Base-by-base conservation (phyloP, 345 rosid species). In the Bruguiera gymnorhiza region DNA sequence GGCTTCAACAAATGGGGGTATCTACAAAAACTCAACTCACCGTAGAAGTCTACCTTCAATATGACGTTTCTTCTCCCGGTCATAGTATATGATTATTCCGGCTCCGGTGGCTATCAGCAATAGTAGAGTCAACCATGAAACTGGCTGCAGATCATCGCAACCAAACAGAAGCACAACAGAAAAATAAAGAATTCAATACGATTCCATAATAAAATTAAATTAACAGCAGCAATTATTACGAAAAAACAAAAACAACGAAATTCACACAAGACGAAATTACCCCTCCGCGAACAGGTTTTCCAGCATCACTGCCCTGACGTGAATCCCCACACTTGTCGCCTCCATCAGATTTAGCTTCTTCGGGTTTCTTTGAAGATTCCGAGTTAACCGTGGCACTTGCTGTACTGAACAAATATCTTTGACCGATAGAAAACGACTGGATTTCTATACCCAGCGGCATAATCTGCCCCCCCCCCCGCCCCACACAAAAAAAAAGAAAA, bases 21-120 rank as follows among this genome's bases (percentile, higher is more conserved):
- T 6, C 27, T 18, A 8, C 23, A 26, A 48, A 68, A 3, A 23
- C n/a, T 32, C 48, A 81, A 95, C 93, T 92, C 97, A 85, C 97
- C 99, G 80, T 85, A 86, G 88, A 84, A 82, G 69, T 85, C 79
- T 95, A 89, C 99, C 98, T 95, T 95, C 94, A 74, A 95, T 92
- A 75, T 85, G 99, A 20, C 65, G 87, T 78, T 92, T 95, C 96
- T 95, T 95, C 79, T 84, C 76, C 46, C 13, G 75, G 59, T 92
- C 94, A 62, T 86, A 92, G 77, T 90, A 92, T 57, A 71, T 76
- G 63, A 92, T 64, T 66, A 95, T 63, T 76, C 97, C 98, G 6
- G 83, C 89, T 78, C 98, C 98, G 36, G 98, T 90, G 19, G 83
- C 78, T 36, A 83, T 75, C 82, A 96, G 79, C 79, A 96, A 77